Evolutionary conservation across 192 early-diverging fungal genomes (phyloP).

Genomic region (Polychytrium aggregatum): DNA sequence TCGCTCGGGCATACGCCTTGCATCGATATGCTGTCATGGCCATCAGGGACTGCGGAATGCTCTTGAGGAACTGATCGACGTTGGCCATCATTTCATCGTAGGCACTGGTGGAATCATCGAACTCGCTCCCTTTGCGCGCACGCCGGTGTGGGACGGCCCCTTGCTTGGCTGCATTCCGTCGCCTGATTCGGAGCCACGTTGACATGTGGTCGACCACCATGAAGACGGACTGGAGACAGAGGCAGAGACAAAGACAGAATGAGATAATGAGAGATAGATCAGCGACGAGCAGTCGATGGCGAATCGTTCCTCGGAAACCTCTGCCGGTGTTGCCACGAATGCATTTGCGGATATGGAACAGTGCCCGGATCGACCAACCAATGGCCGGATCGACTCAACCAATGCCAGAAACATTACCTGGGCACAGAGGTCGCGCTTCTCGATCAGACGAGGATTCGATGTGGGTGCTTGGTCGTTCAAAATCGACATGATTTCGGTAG

Average conservation of each 20-base stretch:
- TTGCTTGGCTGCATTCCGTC: conserved; percentile 11
- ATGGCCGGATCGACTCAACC: no score
- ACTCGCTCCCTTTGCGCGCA: neutral
- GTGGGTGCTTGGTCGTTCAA: conserved; percentile 13
- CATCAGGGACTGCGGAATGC: conserved; percentile 51
- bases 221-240: conserved; percentile 28
- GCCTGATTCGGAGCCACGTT: conserved; percentile 24
- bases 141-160: conserved; percentile 10
- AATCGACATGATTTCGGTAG: conserved; percentile 31
- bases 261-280: no score
- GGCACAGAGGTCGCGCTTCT: conserved; percentile 23
- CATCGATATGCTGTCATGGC: conserved; percentile 47
- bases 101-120: neutral
- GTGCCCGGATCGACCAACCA: conserved; percentile 5
- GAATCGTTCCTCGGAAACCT: conserved; percentile 28
- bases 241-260: no score
- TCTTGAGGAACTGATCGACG: conserved; percentile 37
- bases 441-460: neutral
- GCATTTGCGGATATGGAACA: conserved; percentile 21
- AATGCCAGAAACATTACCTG: no score
- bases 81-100: conserved; percentile 11
- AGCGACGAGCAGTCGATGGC: no score
- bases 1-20: conserved; percentile 54
- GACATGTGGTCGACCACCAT: conserved; percentile 45
- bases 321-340: conserved; percentile 27